Evolutionary conservation across 805 yeast genomes (phyloP), one percentile per base, ranked within the genome.

Genomic region (Schwanniomyces yamadae): DNA sequence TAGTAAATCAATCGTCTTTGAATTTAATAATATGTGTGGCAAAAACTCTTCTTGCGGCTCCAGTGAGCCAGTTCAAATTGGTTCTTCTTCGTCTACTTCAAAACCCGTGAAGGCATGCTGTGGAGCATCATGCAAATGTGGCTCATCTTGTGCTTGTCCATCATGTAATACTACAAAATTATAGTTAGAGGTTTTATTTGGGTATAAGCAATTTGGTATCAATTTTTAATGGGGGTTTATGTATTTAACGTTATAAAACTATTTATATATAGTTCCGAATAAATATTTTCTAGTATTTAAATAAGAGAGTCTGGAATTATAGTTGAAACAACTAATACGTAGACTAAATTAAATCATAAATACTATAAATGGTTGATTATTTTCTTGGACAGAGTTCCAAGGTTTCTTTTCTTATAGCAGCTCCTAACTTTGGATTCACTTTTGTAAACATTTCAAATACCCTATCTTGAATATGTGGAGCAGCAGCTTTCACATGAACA

Each of bases 401-500:
- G 32, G 75, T 69, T 57, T 82, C 95, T 49, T 69, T 75, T 63
- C 79, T 78, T 57, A 91, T 78, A 45, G 72, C 73, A 33, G 65
- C 70, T 41, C 87, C 89, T 57, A 91, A 73, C 35, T 75, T 78
- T 29, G 76, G 73, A 54, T 79, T 75, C 36, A 89, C 95, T 63
- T 81, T 80, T 39, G 73, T 55, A 58, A 89, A 91, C 77, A 82
- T 77, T 42, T 76, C 86, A 52, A 82, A 73, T 20, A 86, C 95
- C 42, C 82, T 69, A 57, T 86, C 87, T 70, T 84, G 95, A 48
- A 89, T 78, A 33, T 73, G 75, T 32, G 84, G 80, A 47, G 77
- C 74, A 21, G 97, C 96, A 47, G 59, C 75, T 43, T 63, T 47
- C 12, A 72, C 84, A 59, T 90, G 96, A 25, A 69, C 81, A 14